These are phyloP conservation scores for Alternaria arbusti DNA, from an alignment of 2,329 filamentous ascomycete genomes.

Conservation along the genomic window DNA sequence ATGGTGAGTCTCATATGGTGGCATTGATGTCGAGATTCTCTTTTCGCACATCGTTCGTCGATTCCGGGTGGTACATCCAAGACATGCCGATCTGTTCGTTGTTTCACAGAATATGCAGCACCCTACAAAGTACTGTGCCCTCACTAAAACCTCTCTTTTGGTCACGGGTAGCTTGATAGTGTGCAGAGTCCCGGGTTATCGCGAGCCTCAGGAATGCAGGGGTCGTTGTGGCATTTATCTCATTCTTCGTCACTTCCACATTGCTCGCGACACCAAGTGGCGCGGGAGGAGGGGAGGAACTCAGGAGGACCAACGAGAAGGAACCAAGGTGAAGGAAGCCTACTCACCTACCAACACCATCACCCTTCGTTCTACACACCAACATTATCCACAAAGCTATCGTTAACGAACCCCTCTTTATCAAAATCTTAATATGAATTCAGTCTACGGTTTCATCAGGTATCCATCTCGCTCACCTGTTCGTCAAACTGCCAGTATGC, in stretches of 20 bases:
- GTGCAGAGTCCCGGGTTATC: neutral
- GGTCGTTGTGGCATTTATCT: neutral
- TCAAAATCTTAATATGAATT: neutral
- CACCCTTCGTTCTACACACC: neutral
- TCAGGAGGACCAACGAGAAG: neutral
- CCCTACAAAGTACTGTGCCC: neutral
- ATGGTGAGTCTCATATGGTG: rapidly evolving
- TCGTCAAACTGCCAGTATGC: neutral
- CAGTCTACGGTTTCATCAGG: neutral
- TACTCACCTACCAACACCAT: neutral
- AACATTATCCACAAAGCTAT: neutral
- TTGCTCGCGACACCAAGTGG: neutral
- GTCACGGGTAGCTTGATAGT: neutral
- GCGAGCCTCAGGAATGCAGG: neutral
- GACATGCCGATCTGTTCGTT: neutral
- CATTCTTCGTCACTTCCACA: neutral
- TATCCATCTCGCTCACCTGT: neutral
- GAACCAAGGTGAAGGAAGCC: neutral
- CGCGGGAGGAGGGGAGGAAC: neutral
- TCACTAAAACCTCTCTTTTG: neutral
- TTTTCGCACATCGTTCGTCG: neutral
- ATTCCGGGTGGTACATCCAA: no score
- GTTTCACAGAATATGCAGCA: neutral
- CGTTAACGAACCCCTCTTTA: neutral
- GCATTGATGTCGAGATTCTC: neutral